Conservation (phyloP, 192 early-diverging fungal species). For the Coemansia reversa region DNA sequence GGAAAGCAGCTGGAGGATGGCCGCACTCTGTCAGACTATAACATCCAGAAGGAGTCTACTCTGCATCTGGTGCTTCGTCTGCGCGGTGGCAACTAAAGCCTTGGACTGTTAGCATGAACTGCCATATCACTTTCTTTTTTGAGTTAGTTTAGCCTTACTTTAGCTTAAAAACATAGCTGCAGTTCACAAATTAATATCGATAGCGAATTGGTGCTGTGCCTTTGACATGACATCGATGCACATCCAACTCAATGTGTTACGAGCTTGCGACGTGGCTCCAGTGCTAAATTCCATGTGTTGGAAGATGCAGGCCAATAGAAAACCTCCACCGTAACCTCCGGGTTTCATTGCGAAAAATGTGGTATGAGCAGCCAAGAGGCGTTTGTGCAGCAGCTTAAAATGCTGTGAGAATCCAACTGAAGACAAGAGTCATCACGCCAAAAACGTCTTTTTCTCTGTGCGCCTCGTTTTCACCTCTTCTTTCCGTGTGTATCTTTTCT, state of each 20-base stretch:
- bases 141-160: too few relatives aligned
- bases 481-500: conserved; percentile 6
- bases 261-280: background rate
- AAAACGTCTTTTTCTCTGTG: background rate
- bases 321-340: conserved; percentile 45
- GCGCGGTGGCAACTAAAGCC: conserved; percentile 69
- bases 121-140: too few relatives aligned
- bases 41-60: conserved; percentile 99
- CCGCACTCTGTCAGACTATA: conserved; percentile 95
- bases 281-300: background rate
- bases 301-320: conserved; percentile 18
- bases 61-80: conserved; percentile 92
- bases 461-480: background rate
- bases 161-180: too few relatives aligned
- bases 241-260: too few relatives aligned
- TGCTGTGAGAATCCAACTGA: background rate
- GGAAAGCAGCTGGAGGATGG: conserved; percentile 99
- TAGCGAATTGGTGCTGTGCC: too few relatives aligned
- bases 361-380: too few relatives aligned
- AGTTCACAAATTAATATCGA: too few relatives aligned
- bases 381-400: background rate
- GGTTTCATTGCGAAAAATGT: background rate
- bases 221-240: too few relatives aligned
- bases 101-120: conserved; percentile 5
- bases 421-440: background rate